Base-by-base conservation (phyloP, 306 rosid species). In the Coriaria nepalensis region DNA sequence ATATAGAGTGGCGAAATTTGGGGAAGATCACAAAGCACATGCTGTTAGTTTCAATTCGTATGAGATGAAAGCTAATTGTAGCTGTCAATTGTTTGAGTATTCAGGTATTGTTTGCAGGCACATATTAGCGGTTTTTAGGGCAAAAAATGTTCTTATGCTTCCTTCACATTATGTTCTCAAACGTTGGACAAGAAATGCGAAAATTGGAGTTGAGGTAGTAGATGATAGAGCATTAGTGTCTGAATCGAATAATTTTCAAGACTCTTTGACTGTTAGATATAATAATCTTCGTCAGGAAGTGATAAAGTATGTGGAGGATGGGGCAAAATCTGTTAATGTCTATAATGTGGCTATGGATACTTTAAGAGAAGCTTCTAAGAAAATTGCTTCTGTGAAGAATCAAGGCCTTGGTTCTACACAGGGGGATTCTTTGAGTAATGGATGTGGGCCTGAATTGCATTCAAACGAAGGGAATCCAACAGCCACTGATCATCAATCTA, bases 41-140 rank as follows among this genome's bases (percentile, higher is more conserved):
- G 57, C 61, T 36, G 95, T 86, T 61, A 73, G 67, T 55, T 85
- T 78, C 68, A 63, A 67, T 69, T 73, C 80, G 45, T 52, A 55
- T 46, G 93, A 72, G 74, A 69, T 69, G 69, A 87, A 78, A 78
- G 96, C 87, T 60, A 73, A 60, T 63, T 87, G 96, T 64, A 83
- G 93, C 56, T 87, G 94, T 61, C 93, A 73, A 69, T 72, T 80
- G 92, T 83, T 87, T 63, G 96, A 87, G 63, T 80, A 62, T 71
- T 78, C 81, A 10, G 96, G 96, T 61, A 75, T 80, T 69, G 71
- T 83, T 53, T 87, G 96, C 57, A 76, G 93, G 77, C 96, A 87
- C 61, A 49, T 80, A 69, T 69, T 83, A 57, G 73, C 94, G 12
- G 94, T 87, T 55, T 83, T 87, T 66, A 73, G 82, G 52, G 82